Conservation (phyloP, 441 rosid genomes). For the Populus hybrid region DNA sequence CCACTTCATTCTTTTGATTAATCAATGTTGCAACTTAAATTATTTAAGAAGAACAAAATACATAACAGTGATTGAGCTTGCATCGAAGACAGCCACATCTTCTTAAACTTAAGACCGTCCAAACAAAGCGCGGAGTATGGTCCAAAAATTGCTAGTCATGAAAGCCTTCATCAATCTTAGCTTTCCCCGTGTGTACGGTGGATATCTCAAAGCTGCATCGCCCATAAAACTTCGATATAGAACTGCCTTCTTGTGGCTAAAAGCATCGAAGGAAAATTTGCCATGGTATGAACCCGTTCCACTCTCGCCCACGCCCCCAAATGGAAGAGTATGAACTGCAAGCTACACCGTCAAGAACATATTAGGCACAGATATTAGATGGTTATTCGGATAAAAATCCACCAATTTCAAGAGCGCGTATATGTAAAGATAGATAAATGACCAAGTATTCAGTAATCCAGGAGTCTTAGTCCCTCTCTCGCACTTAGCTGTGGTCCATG, state of each 20-base stretch:
- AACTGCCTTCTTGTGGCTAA: conserved; percentile 75
- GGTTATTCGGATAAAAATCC: neutral
- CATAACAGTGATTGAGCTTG: neutral
- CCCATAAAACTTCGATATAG: conserved; percentile 46
- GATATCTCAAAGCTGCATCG: conserved; percentile 56
- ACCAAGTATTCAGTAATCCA: neutral
- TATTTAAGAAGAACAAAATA: neutral
- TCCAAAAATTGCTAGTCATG: conserved; percentile 25
- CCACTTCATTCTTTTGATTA: neutral
- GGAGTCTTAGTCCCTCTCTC: neutral
- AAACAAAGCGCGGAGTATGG: conserved; percentile 23
- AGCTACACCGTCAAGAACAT: conserved; percentile 36
- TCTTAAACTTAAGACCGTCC: conserved; percentile 31
- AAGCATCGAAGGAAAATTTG: conserved; percentile 69
- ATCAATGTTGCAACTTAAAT: neutral
- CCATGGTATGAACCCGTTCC: conserved; percentile 81
- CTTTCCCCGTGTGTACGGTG: conserved; percentile 54
- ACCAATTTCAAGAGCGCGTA: neutral
- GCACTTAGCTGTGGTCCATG: too few relatives aligned
- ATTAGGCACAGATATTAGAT: conserved; percentile 17
- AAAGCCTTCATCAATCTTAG: conserved; percentile 45
- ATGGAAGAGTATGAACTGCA: conserved; percentile 51
- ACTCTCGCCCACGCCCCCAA: conserved; percentile 88
- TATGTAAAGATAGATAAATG: neutral
- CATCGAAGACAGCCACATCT: neutral